A percentile compares a stretch with the other conserved stretches of the same genome.
These are phyloP conservation scores for Suhomyces xylopsoci DNA, from an alignment of 805 yeast genomes.

Conservation along the genomic window DNA sequence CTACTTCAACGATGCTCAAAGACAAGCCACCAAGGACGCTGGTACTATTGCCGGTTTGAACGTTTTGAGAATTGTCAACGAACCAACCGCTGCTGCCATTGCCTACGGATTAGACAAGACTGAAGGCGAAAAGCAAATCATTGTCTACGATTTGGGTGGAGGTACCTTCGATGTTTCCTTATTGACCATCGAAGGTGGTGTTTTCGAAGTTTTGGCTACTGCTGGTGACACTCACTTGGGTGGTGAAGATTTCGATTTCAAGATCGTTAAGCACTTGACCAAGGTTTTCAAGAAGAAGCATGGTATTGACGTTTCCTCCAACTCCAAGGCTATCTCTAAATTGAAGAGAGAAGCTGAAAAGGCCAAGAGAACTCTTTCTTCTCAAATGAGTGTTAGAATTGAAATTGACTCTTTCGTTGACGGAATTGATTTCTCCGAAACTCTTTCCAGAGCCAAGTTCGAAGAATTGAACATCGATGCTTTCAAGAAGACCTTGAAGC, in stretches of 20 bases:
- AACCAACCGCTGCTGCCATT: slow-evolving; percentile 52
- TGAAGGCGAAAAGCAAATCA: slow-evolving; percentile 41
- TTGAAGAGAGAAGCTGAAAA: slow-evolving; percentile 49
- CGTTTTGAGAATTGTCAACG: slow-evolving; percentile 85
- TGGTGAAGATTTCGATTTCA: slow-evolving; percentile 49
- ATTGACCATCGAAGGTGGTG: slow-evolving; percentile 46
- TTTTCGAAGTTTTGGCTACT: slow-evolving; percentile 47
- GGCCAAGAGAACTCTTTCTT: slow-evolving; percentile 48
- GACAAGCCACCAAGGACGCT: slow-evolving; percentile 93
- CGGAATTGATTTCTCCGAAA: slow-evolving; percentile 47
- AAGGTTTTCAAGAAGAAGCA: slow-evolving; percentile 46
- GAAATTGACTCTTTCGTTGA: slow-evolving; percentile 49
- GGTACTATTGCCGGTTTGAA: slow-evolving; percentile 89
- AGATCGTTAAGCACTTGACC: slow-evolving; percentile 41
- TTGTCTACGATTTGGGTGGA: slow-evolving; percentile 50
- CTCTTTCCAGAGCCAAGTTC: slow-evolving; percentile 46
- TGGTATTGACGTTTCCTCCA: slow-evolving; percentile 38
- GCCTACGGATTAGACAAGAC: slow-evolving; percentile 33
- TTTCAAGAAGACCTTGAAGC: slow-evolving; percentile 45
- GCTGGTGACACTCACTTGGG: slow-evolving; percentile 53
- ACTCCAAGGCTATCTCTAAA: slow-evolving; percentile 43
- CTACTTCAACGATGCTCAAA: slow-evolving; percentile 89
- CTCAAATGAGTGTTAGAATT: slow-evolving; percentile 41
- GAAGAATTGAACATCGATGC: slow-evolving; percentile 46
- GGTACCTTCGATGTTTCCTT: slow-evolving; percentile 40